Conservation (phyloP, 2,329 filamentous ascomycete genomes). For the Trichoderma brevicompactum region DNA sequence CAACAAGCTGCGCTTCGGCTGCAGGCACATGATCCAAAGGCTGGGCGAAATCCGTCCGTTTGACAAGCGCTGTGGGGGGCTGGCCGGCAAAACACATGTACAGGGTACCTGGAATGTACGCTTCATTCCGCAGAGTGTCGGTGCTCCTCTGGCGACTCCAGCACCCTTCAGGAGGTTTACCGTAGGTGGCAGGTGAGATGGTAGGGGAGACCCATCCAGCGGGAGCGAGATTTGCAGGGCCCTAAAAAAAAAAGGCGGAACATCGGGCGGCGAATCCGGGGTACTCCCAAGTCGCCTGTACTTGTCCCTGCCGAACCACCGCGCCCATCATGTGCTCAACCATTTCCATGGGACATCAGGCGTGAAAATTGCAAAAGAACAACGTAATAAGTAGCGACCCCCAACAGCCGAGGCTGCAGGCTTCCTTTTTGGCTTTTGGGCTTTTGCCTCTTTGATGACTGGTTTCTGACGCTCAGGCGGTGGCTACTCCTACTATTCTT, state of each 20-base stretch:
- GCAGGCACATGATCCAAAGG: slow-evolving; percentile 28
- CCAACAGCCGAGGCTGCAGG: slow-evolving; percentile 24
- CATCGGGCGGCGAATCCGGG: slow-evolving; percentile 25
- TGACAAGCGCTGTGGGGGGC: slow-evolving; percentile 28
- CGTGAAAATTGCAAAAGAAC: slow-evolving; percentile 10
- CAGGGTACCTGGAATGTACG: slow-evolving; percentile 19
- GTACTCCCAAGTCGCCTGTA: slow-evolving; percentile 22
- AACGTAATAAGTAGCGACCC: slow-evolving; percentile 20
- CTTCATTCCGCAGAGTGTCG: neutral
- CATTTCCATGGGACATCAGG: slow-evolving; percentile 18
- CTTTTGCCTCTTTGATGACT: slow-evolving; percentile 17
- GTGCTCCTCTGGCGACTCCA: neutral
- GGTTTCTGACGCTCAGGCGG: slow-evolving; percentile 1
- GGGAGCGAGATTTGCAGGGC: slow-evolving; percentile 13
- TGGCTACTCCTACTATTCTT: neutral
- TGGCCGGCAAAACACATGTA: slow-evolving; percentile 15
- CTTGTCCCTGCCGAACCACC: slow-evolving; percentile 13
- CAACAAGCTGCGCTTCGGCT: slow-evolving; percentile 22
- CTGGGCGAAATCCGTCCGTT: slow-evolving; percentile 22
- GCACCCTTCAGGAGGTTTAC: slow-evolving; percentile 7
- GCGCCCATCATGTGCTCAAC: slow-evolving; percentile 30
- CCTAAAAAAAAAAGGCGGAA: slow-evolving; percentile 4
- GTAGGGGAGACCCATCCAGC: neutral
- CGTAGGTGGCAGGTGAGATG: slow-evolving; percentile 4
- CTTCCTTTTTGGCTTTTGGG: neutral